These are phyloP conservation scores for Nepenthes mirabilis DNA, from an alignment of 148 eudicot species.

Conservation along the genomic window DNA sequence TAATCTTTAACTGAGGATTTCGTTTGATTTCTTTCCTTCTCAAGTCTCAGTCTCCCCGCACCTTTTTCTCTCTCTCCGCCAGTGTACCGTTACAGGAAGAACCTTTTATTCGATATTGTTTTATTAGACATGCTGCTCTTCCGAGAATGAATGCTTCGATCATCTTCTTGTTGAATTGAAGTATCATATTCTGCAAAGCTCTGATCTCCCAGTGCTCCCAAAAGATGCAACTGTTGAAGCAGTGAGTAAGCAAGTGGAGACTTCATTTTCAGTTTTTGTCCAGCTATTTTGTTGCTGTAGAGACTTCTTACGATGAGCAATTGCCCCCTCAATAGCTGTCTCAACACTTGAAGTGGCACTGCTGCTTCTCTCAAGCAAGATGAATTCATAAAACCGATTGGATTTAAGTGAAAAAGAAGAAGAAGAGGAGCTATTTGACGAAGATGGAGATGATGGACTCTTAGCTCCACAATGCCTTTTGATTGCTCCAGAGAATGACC, in stretches of 20 bases:
- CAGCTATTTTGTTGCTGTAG: constrained; percentile 15
- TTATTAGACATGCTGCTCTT: no score
- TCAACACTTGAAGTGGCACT: constrained; percentile 43
- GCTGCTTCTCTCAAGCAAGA: constrained; percentile 40
- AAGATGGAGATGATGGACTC: constrained; percentile 24
- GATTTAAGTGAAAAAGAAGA: constrained; percentile 42
- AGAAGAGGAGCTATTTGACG: constrained; percentile 23
- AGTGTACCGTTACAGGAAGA: no score
- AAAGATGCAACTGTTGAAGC: constrained; percentile 17
- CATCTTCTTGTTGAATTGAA: no score
- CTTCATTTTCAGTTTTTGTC: constrained; percentile 6
- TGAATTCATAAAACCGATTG: constrained; percentile 27
- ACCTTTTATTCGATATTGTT: no score
- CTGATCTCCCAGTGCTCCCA: constrained; percentile 8
- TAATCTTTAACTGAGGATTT: no score
- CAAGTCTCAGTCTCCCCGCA: no score
- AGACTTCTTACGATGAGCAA: constrained; percentile 68
- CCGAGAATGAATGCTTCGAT: no score
- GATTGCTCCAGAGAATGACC: constrained; percentile 54
- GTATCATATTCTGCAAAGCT: constrained; percentile 16
- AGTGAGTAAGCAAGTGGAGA: constrained; percentile 23
- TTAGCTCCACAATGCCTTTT: constrained; percentile 33
- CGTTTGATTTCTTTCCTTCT: no score
- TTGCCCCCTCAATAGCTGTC: constrained; percentile 59
- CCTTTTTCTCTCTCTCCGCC: no score